Percentiles rank a stretch among this genome's conserved stretches.
Evolutionary conservation across 495 filamentous ascomycete species (phyloP).

Genomic region (Aspergillus ostianus): DNA sequence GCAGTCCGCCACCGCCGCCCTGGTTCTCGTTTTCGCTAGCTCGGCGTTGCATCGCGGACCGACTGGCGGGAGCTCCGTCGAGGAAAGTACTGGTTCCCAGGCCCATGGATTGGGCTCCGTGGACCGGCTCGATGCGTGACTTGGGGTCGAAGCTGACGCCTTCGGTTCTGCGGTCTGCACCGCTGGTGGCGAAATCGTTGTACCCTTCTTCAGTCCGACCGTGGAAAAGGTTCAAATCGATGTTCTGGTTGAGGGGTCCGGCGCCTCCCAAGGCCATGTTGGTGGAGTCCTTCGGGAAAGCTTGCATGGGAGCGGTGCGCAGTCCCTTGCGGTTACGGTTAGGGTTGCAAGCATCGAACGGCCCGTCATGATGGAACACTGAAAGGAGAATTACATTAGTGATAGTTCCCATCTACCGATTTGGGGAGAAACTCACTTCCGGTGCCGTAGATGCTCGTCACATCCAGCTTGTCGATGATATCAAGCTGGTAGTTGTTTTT

Average conservation of each 20-base stretch:
- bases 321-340: slow-evolving; percentile 86
- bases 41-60: slow-evolving; percentile 74
- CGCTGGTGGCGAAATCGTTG: slow-evolving; percentile 63
- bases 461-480: slow-evolving; percentile 96
- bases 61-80: slow-evolving; percentile 88
- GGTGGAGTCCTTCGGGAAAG: slow-evolving; percentile 84
- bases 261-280: slow-evolving; percentile 92
- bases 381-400: slow-evolving; percentile 13
- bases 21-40: slow-evolving; percentile 58
- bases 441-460: slow-evolving; percentile 93
- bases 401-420: slow-evolving; percentile 7
- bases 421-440: slow-evolving; percentile 65
- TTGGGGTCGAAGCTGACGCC: slow-evolving; percentile 55
- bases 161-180: slow-evolving; percentile 39
- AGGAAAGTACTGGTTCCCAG: slow-evolving; percentile 94
- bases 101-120: slow-evolving; percentile 80
- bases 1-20: slow-evolving; percentile 60
- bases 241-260: slow-evolving; percentile 76
- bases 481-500: slow-evolving; percentile 67
- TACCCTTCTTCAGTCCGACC: slow-evolving; percentile 83
- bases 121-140: slow-evolving; percentile 64
- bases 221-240: slow-evolving; percentile 81
- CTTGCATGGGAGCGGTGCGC: slow-evolving; percentile 89
- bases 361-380: slow-evolving; percentile 99
- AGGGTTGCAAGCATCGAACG: slow-evolving; percentile 96